Conservation (phyloP, 495 filamentous ascomycete genomes). For the Xylaria palmicola region DNA sequence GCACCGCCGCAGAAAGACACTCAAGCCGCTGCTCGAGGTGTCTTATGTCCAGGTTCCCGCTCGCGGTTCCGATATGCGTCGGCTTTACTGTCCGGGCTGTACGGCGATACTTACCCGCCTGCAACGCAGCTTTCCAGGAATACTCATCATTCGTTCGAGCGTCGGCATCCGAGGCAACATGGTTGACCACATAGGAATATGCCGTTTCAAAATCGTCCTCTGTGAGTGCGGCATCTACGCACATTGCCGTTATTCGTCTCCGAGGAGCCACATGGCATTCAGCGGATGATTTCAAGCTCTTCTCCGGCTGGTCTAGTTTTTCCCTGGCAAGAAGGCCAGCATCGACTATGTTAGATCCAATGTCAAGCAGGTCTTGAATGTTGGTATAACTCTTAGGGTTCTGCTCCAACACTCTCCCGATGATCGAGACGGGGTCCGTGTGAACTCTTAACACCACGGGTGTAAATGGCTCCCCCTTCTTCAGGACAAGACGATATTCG, state of each 20-base stretch:
- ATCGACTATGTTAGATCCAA: slow-evolving; percentile 73
- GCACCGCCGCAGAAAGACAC: slow-evolving; percentile 79
- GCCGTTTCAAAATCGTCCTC: slow-evolving; percentile 96
- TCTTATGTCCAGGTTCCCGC: slow-evolving; percentile 56
- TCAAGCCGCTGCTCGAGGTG: slow-evolving; percentile 84
- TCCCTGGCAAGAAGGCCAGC: slow-evolving; percentile 55
- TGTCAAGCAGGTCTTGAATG: slow-evolving; percentile 76
- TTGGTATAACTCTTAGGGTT: slow-evolving; percentile 84
- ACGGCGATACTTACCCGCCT: slow-evolving; percentile 77
- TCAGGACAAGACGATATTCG: slow-evolving; percentile 82
- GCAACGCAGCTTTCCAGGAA: slow-evolving; percentile 89
- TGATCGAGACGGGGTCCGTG: slow-evolving; percentile 76
- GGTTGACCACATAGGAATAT: slow-evolving; percentile 88
- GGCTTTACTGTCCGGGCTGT: slow-evolving; percentile 43
- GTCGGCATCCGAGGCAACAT: slow-evolving; percentile 36
- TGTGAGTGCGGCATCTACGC: slow-evolving; percentile 78
- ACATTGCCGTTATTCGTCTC: slow-evolving; percentile 78
- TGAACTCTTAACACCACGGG: slow-evolving; percentile 88
- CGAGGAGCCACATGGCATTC: slow-evolving; percentile 43
- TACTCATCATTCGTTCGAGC: slow-evolving; percentile 63
- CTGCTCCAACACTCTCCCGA: slow-evolving; percentile 83
- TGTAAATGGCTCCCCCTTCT: slow-evolving; percentile 88
- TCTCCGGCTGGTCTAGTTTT: slow-evolving; percentile 20
- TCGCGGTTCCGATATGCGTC: slow-evolving; percentile 53
- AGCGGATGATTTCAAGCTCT: slow-evolving; percentile 1